A percentile compares a stretch with the other conserved stretches of the same genome.
These are phyloP conservation scores for Halteria grandinella DNA, from an alignment of 73 alveolate species.

Conservation along the genomic window DNA sequence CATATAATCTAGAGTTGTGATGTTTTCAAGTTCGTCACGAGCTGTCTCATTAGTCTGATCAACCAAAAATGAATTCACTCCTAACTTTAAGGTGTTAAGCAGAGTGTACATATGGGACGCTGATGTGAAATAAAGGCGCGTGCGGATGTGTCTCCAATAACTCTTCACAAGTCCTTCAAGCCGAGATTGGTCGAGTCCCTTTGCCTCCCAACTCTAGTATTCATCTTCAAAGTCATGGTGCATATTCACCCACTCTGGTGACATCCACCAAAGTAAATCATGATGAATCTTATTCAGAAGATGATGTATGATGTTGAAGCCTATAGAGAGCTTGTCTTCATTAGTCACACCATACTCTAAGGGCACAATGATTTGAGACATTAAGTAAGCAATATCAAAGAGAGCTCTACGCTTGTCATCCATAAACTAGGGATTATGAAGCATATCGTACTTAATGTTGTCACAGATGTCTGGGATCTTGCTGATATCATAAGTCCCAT, in stretches of 20 bases:
- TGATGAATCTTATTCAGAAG: constrained; percentile 84
- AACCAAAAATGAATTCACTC: constrained; percentile 52
- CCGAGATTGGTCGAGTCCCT: constrained; percentile 75
- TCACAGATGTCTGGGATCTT: constrained; percentile 96
- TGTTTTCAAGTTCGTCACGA: constrained; percentile 61
- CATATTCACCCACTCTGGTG: constrained; percentile 47
- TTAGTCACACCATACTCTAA: constrained; percentile 89
- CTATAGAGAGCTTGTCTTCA: constrained; percentile 80
- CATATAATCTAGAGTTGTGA: constrained; percentile 78
- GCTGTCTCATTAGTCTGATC: constrained; percentile 52
- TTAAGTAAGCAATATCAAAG: constrained; percentile 66
- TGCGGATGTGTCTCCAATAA: constrained; percentile 92
- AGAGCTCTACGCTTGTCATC: constrained; percentile 70
- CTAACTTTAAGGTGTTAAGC: constrained; percentile 75
- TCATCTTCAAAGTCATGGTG: constrained; percentile 70
- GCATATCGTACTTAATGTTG: constrained; percentile 88
- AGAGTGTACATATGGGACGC: constrained; percentile 91
- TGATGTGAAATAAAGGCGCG: constrained; percentile 90
- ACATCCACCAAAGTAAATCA: constrained; percentile 85
- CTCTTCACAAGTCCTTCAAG: constrained; percentile 80
- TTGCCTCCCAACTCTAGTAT: constrained; percentile 76
- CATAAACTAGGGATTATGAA: constrained; percentile 80
- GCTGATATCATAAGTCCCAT: constrained; percentile 78
- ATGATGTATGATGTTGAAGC: constrained; percentile 71
- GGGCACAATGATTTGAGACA: constrained; percentile 87